Evolutionary conservation across 257 asterid genomes (phyloP).

Genomic region (Eucommia ulmoides): DNA sequence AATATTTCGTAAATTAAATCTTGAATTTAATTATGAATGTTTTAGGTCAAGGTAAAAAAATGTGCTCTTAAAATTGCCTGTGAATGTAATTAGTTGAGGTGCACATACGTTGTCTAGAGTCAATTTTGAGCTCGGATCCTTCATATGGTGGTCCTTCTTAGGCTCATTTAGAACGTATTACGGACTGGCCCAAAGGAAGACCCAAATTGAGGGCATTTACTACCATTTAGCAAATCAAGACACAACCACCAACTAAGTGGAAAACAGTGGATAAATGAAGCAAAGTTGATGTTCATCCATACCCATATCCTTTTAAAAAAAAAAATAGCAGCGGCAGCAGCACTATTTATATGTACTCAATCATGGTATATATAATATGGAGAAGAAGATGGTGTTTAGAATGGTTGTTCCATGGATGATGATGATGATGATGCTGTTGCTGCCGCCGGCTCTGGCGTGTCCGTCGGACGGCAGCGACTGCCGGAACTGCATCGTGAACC

Average conservation of each 20-base stretch:
- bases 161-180: no score
- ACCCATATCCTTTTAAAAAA: not conserved
- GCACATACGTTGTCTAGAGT: no score
- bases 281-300: not conserved
- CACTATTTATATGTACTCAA: not conserved
- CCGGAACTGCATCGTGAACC: constrained; percentile 39
- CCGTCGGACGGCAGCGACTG: constrained; percentile 41
- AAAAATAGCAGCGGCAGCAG: not conserved
- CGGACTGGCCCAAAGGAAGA: no score
- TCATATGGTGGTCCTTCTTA: no score
- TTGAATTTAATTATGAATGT: no score
- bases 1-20: no score
- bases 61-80: no score
- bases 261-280: not conserved
- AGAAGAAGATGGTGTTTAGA: constrained; percentile 3
- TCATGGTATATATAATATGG: constrained; percentile 6
- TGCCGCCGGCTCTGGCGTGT: constrained; percentile 34
- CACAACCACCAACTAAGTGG: constrained; percentile 11
- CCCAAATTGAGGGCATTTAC: no score
- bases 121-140: no score
- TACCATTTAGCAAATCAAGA: constrained; percentile 74
- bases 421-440: constrained; percentile 9
- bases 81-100: no score
- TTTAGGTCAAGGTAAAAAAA: no score
- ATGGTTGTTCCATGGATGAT: constrained; percentile 5